phyloP scores from a whole-genome alignment of 495 filamentous ascomycete species.

The Podospora pseudocomata region DNA sequence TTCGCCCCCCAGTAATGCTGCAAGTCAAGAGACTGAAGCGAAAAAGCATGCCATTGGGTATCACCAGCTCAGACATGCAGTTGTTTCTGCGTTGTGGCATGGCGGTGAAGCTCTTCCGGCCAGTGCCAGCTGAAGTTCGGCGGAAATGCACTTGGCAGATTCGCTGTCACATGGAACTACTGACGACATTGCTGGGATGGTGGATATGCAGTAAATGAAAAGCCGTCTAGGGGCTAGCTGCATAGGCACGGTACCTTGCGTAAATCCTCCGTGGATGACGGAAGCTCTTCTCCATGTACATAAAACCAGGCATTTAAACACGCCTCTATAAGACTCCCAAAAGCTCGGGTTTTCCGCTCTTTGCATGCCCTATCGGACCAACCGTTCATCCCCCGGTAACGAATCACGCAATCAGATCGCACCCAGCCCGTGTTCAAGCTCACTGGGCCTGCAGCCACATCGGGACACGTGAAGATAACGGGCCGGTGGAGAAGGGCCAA shows the following conservation, averaged over 20 bases:
- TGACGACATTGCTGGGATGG: not conserved
- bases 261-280: not conserved
- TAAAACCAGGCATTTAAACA: not conserved
- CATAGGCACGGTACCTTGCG: conserved; percentile 5
- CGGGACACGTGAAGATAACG: conserved; percentile 10
- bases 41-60: not conserved
- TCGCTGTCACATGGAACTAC: conserved; percentile 7
- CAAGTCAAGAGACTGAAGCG: not conserved
- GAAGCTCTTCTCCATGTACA: not conserved
- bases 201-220: conserved; percentile 6
- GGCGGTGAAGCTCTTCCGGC: not conserved
- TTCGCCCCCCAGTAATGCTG: not conserved
- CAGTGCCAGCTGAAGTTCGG: conserved; percentile 1
- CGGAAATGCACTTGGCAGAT: conserved; percentile 5
- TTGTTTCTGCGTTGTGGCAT: not conserved
- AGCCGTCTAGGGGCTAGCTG: not conserved
- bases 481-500: not conserved
- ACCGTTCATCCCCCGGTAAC: conserved; percentile 3
- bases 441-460: conserved; percentile 4
- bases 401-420: conserved; percentile 10
- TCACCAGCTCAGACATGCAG: not conserved
- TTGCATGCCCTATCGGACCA: not conserved
- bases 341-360: not conserved
- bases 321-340: not conserved
- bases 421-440: not conserved